phyloP scores from a whole-genome alignment of 371 early-diverging fungal species.

The Mucor lusitanicus region DNA sequence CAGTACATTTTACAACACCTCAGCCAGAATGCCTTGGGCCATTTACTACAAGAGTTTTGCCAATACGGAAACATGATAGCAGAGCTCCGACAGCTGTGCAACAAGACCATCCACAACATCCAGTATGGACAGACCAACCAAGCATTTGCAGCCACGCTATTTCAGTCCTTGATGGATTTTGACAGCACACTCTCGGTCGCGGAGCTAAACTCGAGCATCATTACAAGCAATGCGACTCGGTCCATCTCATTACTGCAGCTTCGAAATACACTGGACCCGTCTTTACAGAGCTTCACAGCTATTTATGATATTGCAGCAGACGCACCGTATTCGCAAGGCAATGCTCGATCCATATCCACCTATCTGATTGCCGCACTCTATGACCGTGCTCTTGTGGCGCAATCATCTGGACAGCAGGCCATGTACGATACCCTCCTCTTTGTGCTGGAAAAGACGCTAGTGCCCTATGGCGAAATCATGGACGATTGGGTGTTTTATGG shows the following conservation, averaged over 20 bases:
- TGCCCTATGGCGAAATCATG: slow-evolving; percentile 35
- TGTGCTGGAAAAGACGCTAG: slow-evolving; percentile 24
- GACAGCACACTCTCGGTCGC: slow-evolving; percentile 23
- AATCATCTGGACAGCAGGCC: slow-evolving; percentile 18
- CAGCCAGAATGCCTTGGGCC: slow-evolving; percentile 16
- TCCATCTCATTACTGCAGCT: slow-evolving; percentile 24
- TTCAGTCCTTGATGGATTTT: slow-evolving; percentile 26
- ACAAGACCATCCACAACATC: slow-evolving; percentile 5
- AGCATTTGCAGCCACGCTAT: slow-evolving; percentile 35
- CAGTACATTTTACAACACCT: slow-evolving; percentile 18
- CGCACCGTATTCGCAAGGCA: slow-evolving; percentile 6
- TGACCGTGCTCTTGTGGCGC: slow-evolving; percentile 20
- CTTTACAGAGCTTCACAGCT: slow-evolving; percentile 14
- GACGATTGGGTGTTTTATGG: slow-evolving; percentile 48
- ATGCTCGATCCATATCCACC: slow-evolving; percentile 7
- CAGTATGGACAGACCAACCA: slow-evolving; percentile 41
- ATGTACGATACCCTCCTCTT: slow-evolving; percentile 18
- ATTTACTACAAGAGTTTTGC: slow-evolving; percentile 28
- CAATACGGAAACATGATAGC: slow-evolving; percentile 26
- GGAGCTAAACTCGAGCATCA: slow-evolving; percentile 22
- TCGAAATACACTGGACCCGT: background rate
- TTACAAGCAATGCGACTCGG: slow-evolving; percentile 2
- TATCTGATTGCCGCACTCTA: slow-evolving; percentile 28
- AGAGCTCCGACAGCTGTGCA: slow-evolving; percentile 18
- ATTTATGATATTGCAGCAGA: slow-evolving; percentile 14